These are phyloP conservation scores for Harrya chromipes DNA, from an alignment of 768 basidiomycete species.

Conservation along the genomic window DNA sequence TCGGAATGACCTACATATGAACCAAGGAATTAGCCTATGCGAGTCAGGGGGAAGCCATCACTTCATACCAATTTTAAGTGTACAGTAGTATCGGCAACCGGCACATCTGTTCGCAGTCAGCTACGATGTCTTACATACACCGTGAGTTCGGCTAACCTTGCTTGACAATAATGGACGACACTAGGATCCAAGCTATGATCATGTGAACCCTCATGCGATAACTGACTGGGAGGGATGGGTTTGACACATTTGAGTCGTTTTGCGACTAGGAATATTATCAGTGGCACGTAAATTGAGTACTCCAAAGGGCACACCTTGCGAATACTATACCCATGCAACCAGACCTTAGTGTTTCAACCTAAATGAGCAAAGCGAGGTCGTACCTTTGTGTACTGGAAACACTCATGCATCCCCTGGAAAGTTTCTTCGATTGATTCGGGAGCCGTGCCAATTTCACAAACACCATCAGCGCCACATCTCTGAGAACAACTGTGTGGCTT, in stretches of 20 bases:
- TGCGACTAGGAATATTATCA: constrained; percentile 33
- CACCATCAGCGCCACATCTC: constrained; percentile 43
- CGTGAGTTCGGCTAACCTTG: constrained; percentile 31
- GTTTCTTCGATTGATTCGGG: constrained; percentile 60
- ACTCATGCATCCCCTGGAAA: constrained; percentile 57
- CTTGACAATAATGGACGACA: constrained; percentile 53
- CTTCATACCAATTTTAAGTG: constrained; percentile 45
- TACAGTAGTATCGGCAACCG: constrained; percentile 58
- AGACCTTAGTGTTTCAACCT: background rate
- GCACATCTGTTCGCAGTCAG: constrained; percentile 39
- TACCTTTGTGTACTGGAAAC: constrained; percentile 64
- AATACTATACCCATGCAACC: constrained; percentile 37
- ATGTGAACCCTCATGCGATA: constrained; percentile 47
- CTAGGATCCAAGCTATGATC: constrained; percentile 41
- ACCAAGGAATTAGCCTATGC: background rate
- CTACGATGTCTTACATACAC: background rate
- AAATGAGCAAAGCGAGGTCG: background rate
- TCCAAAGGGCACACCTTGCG: constrained; percentile 40
- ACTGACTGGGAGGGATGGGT: constrained; percentile 40
- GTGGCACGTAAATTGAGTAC: too few relatives aligned
- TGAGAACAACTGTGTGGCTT: constrained; percentile 49
- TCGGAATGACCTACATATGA: constrained; percentile 47
- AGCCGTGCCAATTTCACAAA: constrained; percentile 54
- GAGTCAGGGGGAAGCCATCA: background rate
- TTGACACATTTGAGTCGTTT: constrained; percentile 52